phyloP scores from a whole-genome alignment of 2,329 filamentous ascomycete genomes.

The Coniochaeta ligniaria region DNA sequence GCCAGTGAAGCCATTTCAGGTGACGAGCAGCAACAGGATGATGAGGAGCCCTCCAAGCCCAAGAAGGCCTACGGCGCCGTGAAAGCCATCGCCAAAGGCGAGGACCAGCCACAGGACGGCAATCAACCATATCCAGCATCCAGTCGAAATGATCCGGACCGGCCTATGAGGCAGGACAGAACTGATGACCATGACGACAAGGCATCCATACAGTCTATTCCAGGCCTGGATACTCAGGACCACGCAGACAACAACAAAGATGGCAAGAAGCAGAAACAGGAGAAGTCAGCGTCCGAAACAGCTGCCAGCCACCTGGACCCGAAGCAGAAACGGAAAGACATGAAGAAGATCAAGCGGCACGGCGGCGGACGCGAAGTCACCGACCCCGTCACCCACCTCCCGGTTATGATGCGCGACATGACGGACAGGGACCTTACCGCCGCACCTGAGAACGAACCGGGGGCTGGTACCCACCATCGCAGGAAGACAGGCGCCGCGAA shows the following conservation, averaged over 20 bases:
- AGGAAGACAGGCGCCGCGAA: slow-evolving; percentile 30
- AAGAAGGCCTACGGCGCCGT: slow-evolving; percentile 26
- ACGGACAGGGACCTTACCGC: slow-evolving; percentile 51
- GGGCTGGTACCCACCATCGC: slow-evolving; percentile 25
- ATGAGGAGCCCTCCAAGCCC: slow-evolving; percentile 23
- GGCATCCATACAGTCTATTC: neutral
- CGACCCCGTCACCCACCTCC: slow-evolving; percentile 65
- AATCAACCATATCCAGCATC: slow-evolving; percentile 25
- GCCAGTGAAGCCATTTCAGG: slow-evolving; percentile 3
- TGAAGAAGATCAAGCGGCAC: slow-evolving; percentile 36
- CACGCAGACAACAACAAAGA: slow-evolving; percentile 10
- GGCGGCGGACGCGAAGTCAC: slow-evolving; percentile 56
- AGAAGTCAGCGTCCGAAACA: slow-evolving; percentile 26
- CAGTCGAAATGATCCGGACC: slow-evolving; percentile 22
- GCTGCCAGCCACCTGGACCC: slow-evolving; percentile 31
- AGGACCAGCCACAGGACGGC: slow-evolving; percentile 21
- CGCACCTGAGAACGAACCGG: slow-evolving; percentile 26
- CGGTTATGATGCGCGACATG: slow-evolving; percentile 61
- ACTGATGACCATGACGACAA: slow-evolving; percentile 6
- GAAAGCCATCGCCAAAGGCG: slow-evolving; percentile 26
- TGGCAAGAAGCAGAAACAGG: slow-evolving; percentile 14
- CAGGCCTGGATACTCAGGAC: slow-evolving; percentile 4
- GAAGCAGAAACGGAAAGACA: slow-evolving; percentile 38
- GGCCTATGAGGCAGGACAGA: slow-evolving; percentile 3
- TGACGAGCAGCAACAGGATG: slow-evolving; percentile 3